phyloP scores from a whole-genome alignment of 2,329 filamentous ascomycete genomes.

The Microascus cirrosus region DNA sequence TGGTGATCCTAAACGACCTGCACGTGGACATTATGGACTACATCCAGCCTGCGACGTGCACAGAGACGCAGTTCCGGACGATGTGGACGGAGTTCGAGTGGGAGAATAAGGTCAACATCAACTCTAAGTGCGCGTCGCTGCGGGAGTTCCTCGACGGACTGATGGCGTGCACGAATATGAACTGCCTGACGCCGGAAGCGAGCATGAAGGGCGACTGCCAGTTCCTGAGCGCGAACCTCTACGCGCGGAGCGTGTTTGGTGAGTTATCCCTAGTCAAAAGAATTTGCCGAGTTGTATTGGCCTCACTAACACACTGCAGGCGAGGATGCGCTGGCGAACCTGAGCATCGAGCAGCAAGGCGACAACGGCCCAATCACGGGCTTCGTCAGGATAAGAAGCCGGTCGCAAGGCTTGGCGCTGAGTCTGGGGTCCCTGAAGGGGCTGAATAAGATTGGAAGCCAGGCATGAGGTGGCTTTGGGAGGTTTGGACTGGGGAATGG shows the following conservation, averaged over 20 bases:
- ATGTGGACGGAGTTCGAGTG: constrained; percentile 99
- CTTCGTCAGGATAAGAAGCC: constrained; percentile 94
- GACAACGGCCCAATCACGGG: constrained; percentile 92
- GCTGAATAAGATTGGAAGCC: constrained; percentile 64
- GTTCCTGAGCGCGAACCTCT: constrained; percentile 93
- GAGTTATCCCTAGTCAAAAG: constrained; percentile 26
- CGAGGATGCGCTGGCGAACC: constrained; percentile 92
- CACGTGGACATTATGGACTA: constrained; percentile 99
- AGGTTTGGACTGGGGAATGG: not conserved
- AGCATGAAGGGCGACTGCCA: constrained; percentile 96
- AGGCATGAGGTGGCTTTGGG: constrained; percentile 14
- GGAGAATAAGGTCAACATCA: constrained; percentile 99
- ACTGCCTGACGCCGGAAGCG: constrained; percentile 89
- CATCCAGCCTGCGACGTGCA: constrained; percentile 93
- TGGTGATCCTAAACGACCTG: constrained; percentile 95
- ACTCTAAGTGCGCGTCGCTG: constrained; percentile 86
- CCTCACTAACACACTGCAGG: constrained; percentile 37
- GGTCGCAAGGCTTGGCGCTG: constrained; percentile 87
- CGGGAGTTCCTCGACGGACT: constrained; percentile 87
- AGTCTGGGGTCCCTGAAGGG: constrained; percentile 93
- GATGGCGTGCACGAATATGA: constrained; percentile 99
- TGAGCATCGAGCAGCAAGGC: constrained; percentile 96
- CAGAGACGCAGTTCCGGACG: constrained; percentile 96
- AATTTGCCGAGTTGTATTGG: not conserved
- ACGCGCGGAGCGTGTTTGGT: constrained; percentile 97